Evolutionary conservation across 2,329 filamentous ascomycete species (phyloP), one percentile per base, ranked within the genome.

Genomic region (Claviceps cyperi): DNA sequence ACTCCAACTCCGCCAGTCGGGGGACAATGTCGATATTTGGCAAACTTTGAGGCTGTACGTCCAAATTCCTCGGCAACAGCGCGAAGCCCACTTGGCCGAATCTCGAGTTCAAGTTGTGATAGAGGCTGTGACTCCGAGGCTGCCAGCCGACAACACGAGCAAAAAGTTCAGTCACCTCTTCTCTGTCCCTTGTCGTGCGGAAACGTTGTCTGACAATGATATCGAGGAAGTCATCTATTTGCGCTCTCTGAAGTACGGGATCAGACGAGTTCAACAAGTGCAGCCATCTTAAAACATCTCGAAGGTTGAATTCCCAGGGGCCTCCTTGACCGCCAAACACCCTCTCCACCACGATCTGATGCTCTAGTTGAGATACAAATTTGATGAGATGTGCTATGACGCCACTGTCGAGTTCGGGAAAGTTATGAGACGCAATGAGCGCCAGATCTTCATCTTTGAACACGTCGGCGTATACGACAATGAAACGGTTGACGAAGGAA

Each of bases 401-500:
- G 1, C 76, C 68, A 0, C 68, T 57, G 0, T 77, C 65, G 21
- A 90, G 75, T 1, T 68, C 63, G 0, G 87, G 82, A 60, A 87
- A 96, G 53, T 86, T 80, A 57, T 84, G 84, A 24, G 76, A 73
- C 45, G 89, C 94, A 55, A 98, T 97, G 45, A 84, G 71, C 52
- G 83, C 76, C 52, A 98, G 68, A 69, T 98, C 92, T 35, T 86
- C 77, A 24, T 84, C 74, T 15, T 77, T 84, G 63, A 98, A 92
- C 4, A 89, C 78, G 61, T 98, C 92, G 51, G 92, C 89, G 66
- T 97, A 97, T 0, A 98, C 94, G 17, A 98, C 91, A 38, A 94
- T 92, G 64, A 98, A 98, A 44, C 94, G 85, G 64, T 98, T 97
- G 54, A 98, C 92, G 60, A 98, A 98, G 1, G 92, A 97, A 51